Conservation (phyloP, 768 basidiomycete genomes). For the Amanita inopinata region DNA sequence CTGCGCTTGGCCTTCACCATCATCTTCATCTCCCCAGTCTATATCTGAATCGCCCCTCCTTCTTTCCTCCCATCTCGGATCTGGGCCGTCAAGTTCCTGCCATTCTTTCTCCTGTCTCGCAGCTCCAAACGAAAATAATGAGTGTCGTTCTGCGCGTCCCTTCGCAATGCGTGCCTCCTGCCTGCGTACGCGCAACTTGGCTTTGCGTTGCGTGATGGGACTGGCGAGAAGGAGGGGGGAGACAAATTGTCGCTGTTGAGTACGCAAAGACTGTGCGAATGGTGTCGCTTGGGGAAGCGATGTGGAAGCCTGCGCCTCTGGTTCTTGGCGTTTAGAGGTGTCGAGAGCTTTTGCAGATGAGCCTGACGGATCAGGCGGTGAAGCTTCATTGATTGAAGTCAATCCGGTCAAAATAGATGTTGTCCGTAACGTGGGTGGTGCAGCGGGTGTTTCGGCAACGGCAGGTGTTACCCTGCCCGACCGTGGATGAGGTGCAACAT, state of each 20-base stretch:
- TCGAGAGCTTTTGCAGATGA: neutral
- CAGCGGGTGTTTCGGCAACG: conserved; percentile 2
- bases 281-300: too few relatives aligned
- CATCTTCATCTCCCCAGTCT: conserved; percentile 49
- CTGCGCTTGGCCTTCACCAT: conserved; percentile 18
- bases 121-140: conserved; percentile 41
- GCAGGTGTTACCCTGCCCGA: conserved; percentile 10
- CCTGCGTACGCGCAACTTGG: conserved; percentile 15
- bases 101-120: conserved; percentile 44
- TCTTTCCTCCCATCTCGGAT: conserved; percentile 38
- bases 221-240: conserved; percentile 9
- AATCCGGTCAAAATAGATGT: conserved; percentile 19
- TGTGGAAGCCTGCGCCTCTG: too few relatives aligned
- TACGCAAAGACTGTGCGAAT: too few relatives aligned
- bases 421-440: conserved; percentile 9
- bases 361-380: neutral
- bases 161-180: conserved; percentile 17
- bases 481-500: conserved; percentile 67
- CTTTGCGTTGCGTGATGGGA: conserved; percentile 17
- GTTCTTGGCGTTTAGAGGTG: neutral
- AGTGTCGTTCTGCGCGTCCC: conserved; percentile 10
- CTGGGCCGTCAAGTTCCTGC: conserved; percentile 25
- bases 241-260: conserved; percentile 9
- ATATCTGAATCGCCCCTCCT: conserved; percentile 59
- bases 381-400: neutral